Evolutionary conservation across 2,329 filamentous ascomycete genomes (phyloP).

Genomic region (Colletotrichum tabaci): DNA sequence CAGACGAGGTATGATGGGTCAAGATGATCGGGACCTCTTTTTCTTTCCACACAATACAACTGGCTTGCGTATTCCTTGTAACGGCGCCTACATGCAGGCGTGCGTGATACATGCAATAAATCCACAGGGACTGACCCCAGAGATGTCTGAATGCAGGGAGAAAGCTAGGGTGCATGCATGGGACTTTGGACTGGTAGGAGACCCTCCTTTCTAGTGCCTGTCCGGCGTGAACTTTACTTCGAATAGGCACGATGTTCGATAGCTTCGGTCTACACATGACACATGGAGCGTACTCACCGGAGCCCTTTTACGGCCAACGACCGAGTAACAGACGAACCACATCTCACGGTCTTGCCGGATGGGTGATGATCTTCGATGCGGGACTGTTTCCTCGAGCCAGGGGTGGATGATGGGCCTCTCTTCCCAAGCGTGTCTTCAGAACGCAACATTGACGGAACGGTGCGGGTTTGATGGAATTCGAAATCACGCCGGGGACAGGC

Average conservation of each 20-base stretch:
- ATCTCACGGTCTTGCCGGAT: neutral
- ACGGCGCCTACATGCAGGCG: slow-evolving; percentile 16
- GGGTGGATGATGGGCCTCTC: slow-evolving; percentile 23
- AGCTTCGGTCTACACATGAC: neutral
- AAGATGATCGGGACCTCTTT: slow-evolving; percentile 6
- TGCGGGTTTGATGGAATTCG: slow-evolving; percentile 10
- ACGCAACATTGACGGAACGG: slow-evolving; percentile 26
- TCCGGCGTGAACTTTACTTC: slow-evolving; percentile 7
- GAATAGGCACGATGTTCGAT: slow-evolving; percentile 29
- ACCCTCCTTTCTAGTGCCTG: slow-evolving; percentile 6
- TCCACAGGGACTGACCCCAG: neutral
- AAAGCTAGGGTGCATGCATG: slow-evolving; percentile 7
- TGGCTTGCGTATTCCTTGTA: slow-evolving; percentile 3
- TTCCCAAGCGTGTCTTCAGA: slow-evolving; percentile 8
- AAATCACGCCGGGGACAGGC: neutral
- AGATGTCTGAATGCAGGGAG: slow-evolving; percentile 18
- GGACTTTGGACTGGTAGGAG: neutral
- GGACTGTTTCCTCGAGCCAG: slow-evolving; percentile 16
- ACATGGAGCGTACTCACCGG: neutral
- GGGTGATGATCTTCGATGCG: slow-evolving; percentile 25
- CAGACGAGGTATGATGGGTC: slow-evolving; percentile 8
- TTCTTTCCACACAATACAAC: slow-evolving; percentile 1
- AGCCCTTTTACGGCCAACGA: slow-evolving; percentile 5
- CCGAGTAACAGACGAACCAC: slow-evolving; percentile 4
- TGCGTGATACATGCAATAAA: slow-evolving; percentile 12